Base-by-base conservation (phyloP, 352 stramenopile species). In the Phytopythium montanum region DNA sequence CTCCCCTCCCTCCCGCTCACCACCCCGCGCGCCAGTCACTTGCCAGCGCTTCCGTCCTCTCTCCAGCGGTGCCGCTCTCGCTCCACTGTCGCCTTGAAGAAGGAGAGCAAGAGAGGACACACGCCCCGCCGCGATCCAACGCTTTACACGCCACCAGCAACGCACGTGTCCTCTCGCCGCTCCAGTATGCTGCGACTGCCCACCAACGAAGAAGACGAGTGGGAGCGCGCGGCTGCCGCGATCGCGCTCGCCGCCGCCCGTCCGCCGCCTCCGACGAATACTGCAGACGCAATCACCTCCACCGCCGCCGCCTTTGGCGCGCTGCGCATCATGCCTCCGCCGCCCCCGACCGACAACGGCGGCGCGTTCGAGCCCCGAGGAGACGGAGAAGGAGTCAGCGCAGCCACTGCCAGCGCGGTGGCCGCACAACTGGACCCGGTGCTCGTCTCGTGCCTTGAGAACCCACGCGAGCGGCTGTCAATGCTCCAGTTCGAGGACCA, bases 401-500 rank as follows among this genome's bases (percentile, higher is more conserved):
- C 79, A 1, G 81, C 80, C 7, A 87, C 79, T 9, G 82, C 82
- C 48, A 90, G 68, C 29, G 80, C 73, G 2, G 72, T 68, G 13
- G 56, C 76, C 1, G 66, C 72, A 19, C 59, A 53, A 13, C 54
- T 95, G 53, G 86, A 95, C 55, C 80, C 86, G 0, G 86, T 94
- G 46, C 71, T 95, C 10, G 70, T 95, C 16, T 79, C 81, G 14
- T 80, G 79, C 7, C 68, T 95, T 2, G 86, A 95, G 56, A 95
- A 94, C 56, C 66, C 82, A 9, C 85, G 86, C 31, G 86, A 95
- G 56, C 74, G 86, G 9, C 59, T 95, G 50, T 90, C 81, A 42
- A 51, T 95, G 57, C 81, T 95, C 50, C 84, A 95, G 64, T 91
- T 95, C 46, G 86, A 95, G 54, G 86, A 95, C 54, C 81, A 92